Conservation (phyloP, 306 rosid genomes). For the Trifolium subterraneum region DNA sequence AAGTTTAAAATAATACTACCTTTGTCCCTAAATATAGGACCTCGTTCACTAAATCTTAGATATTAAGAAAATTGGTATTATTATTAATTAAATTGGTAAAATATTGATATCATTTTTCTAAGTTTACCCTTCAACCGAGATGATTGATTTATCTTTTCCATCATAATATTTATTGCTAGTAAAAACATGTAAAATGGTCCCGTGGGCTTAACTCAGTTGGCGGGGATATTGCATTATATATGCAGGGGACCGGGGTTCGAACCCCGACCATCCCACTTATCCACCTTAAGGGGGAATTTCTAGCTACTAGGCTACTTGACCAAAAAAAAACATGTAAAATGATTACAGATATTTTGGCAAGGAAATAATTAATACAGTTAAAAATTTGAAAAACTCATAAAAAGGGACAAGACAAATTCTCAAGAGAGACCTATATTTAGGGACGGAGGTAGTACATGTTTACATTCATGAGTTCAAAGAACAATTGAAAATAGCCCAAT, state of each 20-base stretch:
- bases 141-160: neutral
- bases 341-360: neutral
- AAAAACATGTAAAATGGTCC: neutral
- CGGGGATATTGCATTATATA: too few relatives aligned
- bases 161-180: neutral
- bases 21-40: neutral
- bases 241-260: too few relatives aligned
- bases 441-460: neutral
- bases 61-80: neutral
- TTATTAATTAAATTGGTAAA: neutral
- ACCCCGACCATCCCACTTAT: too few relatives aligned
- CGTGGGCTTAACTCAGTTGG: too few relatives aligned
- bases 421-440: neutral
- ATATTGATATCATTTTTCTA: neutral
- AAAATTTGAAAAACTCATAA: neutral
- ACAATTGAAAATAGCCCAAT: neutral
- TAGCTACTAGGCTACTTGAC: too few relatives aligned
- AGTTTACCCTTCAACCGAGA: neutral
- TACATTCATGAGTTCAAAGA: neutral
- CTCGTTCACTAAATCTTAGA: neutral
- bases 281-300: too few relatives aligned
- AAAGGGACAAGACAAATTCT: neutral
- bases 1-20: slow-evolving; percentile 11
- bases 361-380: neutral
- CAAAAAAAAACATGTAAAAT: too few relatives aligned